Evolutionary conservation across 1,284 basidiomycete genomes (phyloP).

Genomic region (Ustilago nuda): DNA sequence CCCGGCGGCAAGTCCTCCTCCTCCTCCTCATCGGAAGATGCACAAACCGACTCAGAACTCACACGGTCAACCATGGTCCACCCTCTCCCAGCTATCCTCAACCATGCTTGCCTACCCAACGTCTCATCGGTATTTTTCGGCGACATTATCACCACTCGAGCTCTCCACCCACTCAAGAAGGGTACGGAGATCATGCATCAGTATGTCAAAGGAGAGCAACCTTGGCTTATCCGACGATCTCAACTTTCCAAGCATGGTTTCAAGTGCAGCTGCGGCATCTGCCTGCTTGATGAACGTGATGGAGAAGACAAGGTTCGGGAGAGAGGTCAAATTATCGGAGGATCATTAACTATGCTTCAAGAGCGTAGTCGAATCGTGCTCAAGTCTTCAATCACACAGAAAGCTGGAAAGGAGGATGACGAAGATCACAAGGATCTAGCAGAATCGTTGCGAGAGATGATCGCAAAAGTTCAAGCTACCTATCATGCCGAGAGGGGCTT

Average conservation of each 20-base stretch:
- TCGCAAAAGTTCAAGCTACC: conserved; percentile 51
- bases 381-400: conserved; percentile 26
- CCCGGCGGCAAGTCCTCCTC: conserved; percentile 43
- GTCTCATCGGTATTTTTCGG: conserved; percentile 68
- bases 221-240: conserved; percentile 56
- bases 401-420: conserved; percentile 17
- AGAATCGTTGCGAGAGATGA: conserved; percentile 47
- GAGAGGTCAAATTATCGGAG: conserved; percentile 52
- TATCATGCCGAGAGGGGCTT: conserved; percentile 42
- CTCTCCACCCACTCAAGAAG: conserved; percentile 54
- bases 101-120: conserved; percentile 67
- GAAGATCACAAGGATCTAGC: conserved; percentile 60
- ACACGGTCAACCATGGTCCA: conserved; percentile 66
- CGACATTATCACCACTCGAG: conserved; percentile 65
- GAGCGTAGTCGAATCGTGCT: conserved; percentile 61
- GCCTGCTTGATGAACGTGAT: conserved; percentile 58
- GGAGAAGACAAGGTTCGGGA: conserved; percentile 45
- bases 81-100: conserved; percentile 67
- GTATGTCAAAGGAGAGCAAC: conserved; percentile 65
- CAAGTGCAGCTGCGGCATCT: conserved; percentile 61
- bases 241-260: conserved; percentile 67
- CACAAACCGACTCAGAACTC: conserved; percentile 40
- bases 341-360: conserved; percentile 54
- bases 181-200: conserved; percentile 68
- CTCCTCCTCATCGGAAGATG: conserved; percentile 15